Percentiles rank a stretch among this genome's conserved stretches.
Evolutionary conservation across 495 filamentous ascomycete genomes (phyloP).

Genomic region (Hypomontagnella submonticulosa): DNA sequence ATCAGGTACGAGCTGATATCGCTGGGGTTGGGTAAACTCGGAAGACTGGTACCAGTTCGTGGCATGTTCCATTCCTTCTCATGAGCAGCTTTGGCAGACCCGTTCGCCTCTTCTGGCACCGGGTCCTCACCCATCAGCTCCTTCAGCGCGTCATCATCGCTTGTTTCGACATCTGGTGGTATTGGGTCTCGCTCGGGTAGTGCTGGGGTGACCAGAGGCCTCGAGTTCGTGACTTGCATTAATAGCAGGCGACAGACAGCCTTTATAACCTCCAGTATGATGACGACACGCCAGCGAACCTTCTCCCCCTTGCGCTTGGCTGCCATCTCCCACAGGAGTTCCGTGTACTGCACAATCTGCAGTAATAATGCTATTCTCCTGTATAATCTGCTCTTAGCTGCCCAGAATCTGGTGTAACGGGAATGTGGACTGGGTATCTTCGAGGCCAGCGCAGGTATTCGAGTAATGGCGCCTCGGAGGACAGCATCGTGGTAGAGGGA

Average conservation of each 20-base stretch:
- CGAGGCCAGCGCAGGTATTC: conserved; percentile 53
- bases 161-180: conserved; percentile 61
- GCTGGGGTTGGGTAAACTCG: conserved; percentile 77
- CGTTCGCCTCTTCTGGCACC: conserved; percentile 22
- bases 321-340: conserved; percentile 82
- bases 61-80: conserved; percentile 90
- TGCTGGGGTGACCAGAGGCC: conserved; percentile 85
- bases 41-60: conserved; percentile 84
- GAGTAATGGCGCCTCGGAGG: conserved; percentile 71
- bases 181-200: conserved; percentile 85
- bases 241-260: conserved; percentile 86
- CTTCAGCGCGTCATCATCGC: conserved; percentile 56
- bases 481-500: conserved; percentile 95
- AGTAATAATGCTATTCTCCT: conserved; percentile 79
- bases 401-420: conserved; percentile 93
- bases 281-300: conserved; percentile 87
- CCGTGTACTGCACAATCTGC: conserved; percentile 91
- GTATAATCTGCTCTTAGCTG: conserved; percentile 77
- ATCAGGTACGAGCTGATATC: conserved; percentile 89
- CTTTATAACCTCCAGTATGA: conserved; percentile 86
- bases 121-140: conserved; percentile 48
- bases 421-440: conserved; percentile 76
- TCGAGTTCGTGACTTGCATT: conserved; percentile 81
- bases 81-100: conserved; percentile 38
- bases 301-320: conserved; percentile 87